A percentile compares a stretch with the other conserved stretches of the same genome.
Conservation (phyloP, 768 basidiomycete genomes). For the Ramaria rubella region DNA sequence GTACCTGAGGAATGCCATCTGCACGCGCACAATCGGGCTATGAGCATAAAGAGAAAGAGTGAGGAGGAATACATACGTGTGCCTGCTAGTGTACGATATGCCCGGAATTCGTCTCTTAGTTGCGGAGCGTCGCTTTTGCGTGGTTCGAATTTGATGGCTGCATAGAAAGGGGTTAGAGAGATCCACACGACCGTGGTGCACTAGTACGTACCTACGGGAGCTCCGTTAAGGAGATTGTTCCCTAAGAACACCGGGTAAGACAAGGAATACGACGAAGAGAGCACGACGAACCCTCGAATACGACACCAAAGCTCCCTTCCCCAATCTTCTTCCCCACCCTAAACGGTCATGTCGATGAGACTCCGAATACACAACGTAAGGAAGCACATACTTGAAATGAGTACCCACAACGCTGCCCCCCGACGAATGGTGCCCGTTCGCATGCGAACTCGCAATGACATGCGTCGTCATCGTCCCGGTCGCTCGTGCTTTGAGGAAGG, state of each 20-base stretch:
- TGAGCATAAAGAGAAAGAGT: not conserved
- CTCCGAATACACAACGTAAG: not conserved
- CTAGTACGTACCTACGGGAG: constrained; percentile 95
- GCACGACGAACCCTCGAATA: constrained; percentile 74
- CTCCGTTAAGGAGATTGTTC: constrained; percentile 59
- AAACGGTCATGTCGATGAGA: not conserved
- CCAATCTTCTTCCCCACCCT: constrained; percentile 98
- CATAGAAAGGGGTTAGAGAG: not conserved
- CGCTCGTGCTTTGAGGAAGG: no score
- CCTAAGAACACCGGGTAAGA: constrained; percentile 39
- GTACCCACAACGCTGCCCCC: constrained; percentile 10
- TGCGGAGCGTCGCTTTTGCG: constrained; percentile 98
- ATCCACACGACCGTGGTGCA: constrained; percentile 39
- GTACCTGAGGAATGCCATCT: constrained; percentile 97
- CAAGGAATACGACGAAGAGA: not conserved
- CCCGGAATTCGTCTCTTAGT: constrained; percentile 93
- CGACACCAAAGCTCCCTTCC: constrained; percentile 97
- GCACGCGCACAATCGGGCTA: constrained; percentile 7
- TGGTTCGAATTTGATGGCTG: constrained; percentile 46
- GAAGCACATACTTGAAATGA: constrained; percentile 9
- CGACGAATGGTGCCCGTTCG: constrained; percentile 8
- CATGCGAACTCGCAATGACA: constrained; percentile 12
- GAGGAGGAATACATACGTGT: constrained; percentile 53
- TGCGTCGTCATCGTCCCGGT: constrained; percentile 13
- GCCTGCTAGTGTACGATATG: constrained; percentile 90